Evolutionary conservation across 2,329 filamentous ascomycete species (phyloP), one percentile per base, ranked within the genome.

Genomic region (Trichophyton schoenleinii): DNA sequence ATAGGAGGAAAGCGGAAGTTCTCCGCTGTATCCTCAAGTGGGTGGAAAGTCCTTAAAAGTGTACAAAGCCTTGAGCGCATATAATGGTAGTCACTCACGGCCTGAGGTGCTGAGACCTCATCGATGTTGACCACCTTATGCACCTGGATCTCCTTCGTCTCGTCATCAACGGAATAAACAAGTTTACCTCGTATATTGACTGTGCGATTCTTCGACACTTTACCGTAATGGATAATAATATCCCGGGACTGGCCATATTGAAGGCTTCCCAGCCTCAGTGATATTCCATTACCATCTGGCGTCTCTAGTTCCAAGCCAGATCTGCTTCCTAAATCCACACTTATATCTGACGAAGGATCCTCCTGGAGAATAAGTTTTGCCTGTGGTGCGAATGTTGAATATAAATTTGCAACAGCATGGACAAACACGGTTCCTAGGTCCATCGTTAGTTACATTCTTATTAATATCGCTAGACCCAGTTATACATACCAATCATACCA

Each of bases 231-330:
- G 5, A 85, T 69, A 64, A 79, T 79, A 25, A 86, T 71, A 61
- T 85, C 81, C 2, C 82, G 77, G 0, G 81, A 79, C 62, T 86
- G 83, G n/a, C 81, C 83, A 60, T 81, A 86, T 63, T 83, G 82
- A 0, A 86, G 63, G 64, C 79, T 83, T 2, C 80, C 79, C 25
- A 71, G 61, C 8, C 64, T 61, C 34, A 70, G 38, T 4, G 61
- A 63, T 55, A 61, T 48, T 20, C 36, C 25, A 15, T 46, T 22
- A 13, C 38, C 42, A 5, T 71, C 73, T 0, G 73, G 74, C 57
- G 78, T 72, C 25, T 73, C 64, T 0, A 83, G 62, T 1, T 70
- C 60, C 3, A 82, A 59, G 0, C 66, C 64, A 1, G 60, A 59
- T 38, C 58, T 57, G 25, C 49, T 59, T 1, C 66, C 61, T 0